A percentile compares a stretch with the other conserved stretches of the same genome.
Evolutionary conservation across 2,329 filamentous ascomycete species (phyloP).

Genomic region (Curvularia lunata): DNA sequence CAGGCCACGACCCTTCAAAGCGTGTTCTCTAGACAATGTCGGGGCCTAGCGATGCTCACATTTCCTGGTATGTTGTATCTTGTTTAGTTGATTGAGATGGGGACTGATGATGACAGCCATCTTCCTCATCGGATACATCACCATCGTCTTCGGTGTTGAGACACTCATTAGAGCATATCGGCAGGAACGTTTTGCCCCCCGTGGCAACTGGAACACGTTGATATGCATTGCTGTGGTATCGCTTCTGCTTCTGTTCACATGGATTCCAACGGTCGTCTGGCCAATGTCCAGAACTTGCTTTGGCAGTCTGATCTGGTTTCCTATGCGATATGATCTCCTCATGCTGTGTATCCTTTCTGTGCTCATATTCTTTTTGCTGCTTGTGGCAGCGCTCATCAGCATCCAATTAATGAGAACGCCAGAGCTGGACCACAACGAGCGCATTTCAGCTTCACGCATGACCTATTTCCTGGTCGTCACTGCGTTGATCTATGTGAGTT

Average conservation of each 20-base stretch:
- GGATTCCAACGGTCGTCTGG: constrained; percentile 64
- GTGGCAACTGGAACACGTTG: constrained; percentile 65
- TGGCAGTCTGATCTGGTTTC: constrained; percentile 71
- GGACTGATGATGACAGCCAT: constrained; percentile 58
- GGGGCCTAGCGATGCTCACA: constrained; percentile 45
- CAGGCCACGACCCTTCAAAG: constrained; percentile 48
- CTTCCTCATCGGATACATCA: constrained; percentile 70
- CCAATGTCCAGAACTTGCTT: constrained; percentile 67
- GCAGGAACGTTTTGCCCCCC: constrained; percentile 62
- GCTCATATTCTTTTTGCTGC: constrained; percentile 59
- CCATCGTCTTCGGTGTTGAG: constrained; percentile 70
- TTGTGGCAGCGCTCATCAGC: constrained; percentile 62
- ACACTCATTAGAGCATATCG: constrained; percentile 63
- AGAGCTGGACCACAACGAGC: constrained; percentile 64
- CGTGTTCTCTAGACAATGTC: constrained; percentile 47
- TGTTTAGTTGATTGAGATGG: neutral
- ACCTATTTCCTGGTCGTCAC: constrained; percentile 69
- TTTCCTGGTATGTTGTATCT: constrained; percentile 45
- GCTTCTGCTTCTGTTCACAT: constrained; percentile 61
- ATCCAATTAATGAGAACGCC: constrained; percentile 62
- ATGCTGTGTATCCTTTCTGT: constrained; percentile 62
- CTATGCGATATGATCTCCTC: constrained; percentile 65
- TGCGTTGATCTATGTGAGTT: constrained; percentile 63
- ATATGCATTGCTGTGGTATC: constrained; percentile 62
- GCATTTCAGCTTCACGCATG: constrained; percentile 71